A percentile compares a stretch with the other conserved stretches of the same genome.
These are phyloP conservation scores for Polyporus arcularius DNA, from an alignment of 768 basidiomycete genomes.

Conservation along the genomic window DNA sequence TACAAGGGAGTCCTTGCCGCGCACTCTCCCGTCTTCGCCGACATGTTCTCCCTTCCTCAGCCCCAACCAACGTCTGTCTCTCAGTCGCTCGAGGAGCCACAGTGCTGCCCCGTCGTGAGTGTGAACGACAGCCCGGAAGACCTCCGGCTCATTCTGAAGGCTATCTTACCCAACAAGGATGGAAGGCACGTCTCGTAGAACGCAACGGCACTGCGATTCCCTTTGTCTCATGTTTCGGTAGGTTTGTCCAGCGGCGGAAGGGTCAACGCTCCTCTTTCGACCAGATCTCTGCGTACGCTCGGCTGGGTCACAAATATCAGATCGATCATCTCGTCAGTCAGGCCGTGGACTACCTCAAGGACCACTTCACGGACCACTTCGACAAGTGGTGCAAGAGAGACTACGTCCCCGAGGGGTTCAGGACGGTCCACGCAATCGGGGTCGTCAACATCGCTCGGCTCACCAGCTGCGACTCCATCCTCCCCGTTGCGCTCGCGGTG, in stretches of 20 bases:
- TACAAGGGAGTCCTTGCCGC: conserved; percentile 23
- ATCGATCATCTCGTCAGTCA: neutral
- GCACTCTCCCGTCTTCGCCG: neutral
- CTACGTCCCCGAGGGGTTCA: neutral
- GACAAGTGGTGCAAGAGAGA: neutral
- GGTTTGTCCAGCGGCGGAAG: too few relatives aligned
- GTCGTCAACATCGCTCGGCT: neutral
- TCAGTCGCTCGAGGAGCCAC: neutral
- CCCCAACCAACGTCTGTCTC: neutral
- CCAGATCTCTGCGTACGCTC: neutral
- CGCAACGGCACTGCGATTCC: neutral
- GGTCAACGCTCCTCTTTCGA: neutral
- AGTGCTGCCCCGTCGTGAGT: too few relatives aligned
- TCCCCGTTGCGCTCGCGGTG: neutral
- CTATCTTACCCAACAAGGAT: neutral
- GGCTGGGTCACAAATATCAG: neutral
- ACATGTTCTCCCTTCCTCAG: neutral
- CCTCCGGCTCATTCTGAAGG: neutral
- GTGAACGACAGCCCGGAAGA: neutral
- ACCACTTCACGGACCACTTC: neutral
- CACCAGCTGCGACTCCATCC: neutral
- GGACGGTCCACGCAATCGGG: neutral
- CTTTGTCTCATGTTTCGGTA: too few relatives aligned
- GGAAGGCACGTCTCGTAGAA: too few relatives aligned
- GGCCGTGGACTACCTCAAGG: neutral